Conservation (phyloP, 2,329 filamentous ascomycete genomes). For the Ophiostoma populinum region DNA sequence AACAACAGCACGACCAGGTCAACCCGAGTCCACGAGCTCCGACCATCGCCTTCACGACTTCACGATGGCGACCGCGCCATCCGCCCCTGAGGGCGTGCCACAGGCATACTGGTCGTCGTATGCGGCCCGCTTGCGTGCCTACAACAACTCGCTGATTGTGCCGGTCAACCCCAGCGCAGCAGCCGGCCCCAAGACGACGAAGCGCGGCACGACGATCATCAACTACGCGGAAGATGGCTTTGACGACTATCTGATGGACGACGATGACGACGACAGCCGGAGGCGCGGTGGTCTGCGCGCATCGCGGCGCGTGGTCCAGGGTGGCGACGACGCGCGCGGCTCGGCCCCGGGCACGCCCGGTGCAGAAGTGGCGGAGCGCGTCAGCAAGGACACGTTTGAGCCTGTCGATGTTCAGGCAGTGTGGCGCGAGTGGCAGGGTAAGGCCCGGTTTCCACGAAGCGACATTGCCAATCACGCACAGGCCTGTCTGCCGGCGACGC, state of each 20-base stretch:
- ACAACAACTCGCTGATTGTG: constrained; percentile 80
- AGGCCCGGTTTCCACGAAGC: constrained; percentile 37
- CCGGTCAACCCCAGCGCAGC: constrained; percentile 59
- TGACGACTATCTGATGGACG: constrained; percentile 53
- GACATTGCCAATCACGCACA: constrained; percentile 46
- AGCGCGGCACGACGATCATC: constrained; percentile 88
- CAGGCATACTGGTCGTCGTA: constrained; percentile 86
- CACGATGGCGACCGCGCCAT: constrained; percentile 3
- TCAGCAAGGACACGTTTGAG: constrained; percentile 63
- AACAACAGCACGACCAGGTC: too few species aligned
- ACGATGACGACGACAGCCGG: constrained; percentile 59
- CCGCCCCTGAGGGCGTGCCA: constrained; percentile 29
- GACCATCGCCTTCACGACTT: too few species aligned
- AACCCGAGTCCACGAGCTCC: too few species aligned
- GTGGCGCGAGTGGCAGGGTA: constrained; percentile 91
- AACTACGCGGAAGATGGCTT: constrained; percentile 97
- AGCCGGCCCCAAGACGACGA: constrained; percentile 70
- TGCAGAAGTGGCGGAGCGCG: constrained; percentile 53
- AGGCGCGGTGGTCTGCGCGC: constrained; percentile 74
- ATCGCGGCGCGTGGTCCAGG: constrained; percentile 56
- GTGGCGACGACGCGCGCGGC: constrained; percentile 33
- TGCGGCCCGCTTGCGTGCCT: constrained; percentile 74
- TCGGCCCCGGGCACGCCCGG: background rate
- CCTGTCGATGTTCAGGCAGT: constrained; percentile 80
- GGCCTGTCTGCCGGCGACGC: constrained; percentile 65